phyloP scores from a whole-genome alignment of 176 grass and related monocot genomes.

The Canna indica region DNA sequence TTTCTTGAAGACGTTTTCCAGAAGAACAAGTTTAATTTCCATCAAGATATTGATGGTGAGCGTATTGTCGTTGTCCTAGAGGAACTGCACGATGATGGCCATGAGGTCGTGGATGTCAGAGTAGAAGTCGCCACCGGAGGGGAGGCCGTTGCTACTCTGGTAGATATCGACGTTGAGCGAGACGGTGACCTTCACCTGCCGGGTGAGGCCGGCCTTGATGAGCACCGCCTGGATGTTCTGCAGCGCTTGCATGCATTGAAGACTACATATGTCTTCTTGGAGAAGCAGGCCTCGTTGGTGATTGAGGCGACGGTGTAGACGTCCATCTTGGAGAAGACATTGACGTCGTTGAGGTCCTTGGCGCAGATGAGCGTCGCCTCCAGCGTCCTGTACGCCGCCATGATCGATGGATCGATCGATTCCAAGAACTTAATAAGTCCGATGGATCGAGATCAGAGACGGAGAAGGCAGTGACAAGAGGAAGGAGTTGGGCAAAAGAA shows the following conservation, averaged over 20 bases:
- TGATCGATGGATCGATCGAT: conserved; percentile 11
- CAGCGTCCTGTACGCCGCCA: conserved; percentile 38
- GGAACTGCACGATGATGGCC: conserved; percentile 57
- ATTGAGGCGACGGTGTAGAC: conserved; percentile 61
- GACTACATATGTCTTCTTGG: too few relatives aligned
- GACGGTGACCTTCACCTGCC: conserved; percentile 65
- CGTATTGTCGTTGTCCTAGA: conserved; percentile 48
- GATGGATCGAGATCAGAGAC: too few relatives aligned
- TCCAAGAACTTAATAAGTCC: too few relatives aligned
- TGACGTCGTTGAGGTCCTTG: conserved; percentile 60
- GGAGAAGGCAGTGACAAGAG: too few relatives aligned
- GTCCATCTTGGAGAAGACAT: conserved; percentile 45
- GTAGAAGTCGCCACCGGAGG: conserved; percentile 67
- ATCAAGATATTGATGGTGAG: conserved; percentile 92
- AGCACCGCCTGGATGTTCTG: conserved; percentile 87
- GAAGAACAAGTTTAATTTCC: too few relatives aligned
- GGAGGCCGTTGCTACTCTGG: conserved; percentile 37
- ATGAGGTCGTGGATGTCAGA: conserved; percentile 61
- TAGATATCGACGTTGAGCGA: conserved; percentile 95
- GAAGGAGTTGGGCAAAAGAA: too few relatives aligned
- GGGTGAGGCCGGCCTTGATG: conserved; percentile 59
- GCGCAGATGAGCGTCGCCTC: conserved; percentile 66
- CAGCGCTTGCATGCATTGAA: too few relatives aligned
- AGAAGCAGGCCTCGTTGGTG: conserved; percentile 22
- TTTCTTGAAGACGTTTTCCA: too few relatives aligned